Base-by-base conservation (phyloP, 441 rosid species). In the Pelargonium fulgidum region DNA sequence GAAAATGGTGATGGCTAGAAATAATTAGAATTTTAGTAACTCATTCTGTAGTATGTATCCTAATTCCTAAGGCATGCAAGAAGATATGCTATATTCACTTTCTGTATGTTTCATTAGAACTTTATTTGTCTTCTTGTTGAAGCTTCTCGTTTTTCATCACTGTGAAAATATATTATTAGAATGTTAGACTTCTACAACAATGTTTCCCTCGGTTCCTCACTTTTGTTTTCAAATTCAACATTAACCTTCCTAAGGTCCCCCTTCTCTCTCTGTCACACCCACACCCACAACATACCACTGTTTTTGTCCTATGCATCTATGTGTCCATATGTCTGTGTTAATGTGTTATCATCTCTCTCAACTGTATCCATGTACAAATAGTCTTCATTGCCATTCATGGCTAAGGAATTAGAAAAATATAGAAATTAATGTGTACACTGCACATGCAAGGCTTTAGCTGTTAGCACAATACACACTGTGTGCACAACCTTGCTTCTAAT, bases 401-500 rank as follows among this genome's bases (percentile, higher is more conserved):
- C 13, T 22, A 39, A 61, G 64, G 26, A 61, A 17, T 6, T 61
- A 22, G 36, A 61, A 13, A 58, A 61, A 22, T n/a, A 24, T 61
- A 61, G 16, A 61, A 61, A 33, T 22, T 61, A 22, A 9, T 61
- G 24, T 52, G 22, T 52, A 3, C 17, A 52, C 59, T 52, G 19
- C 17, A 7, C 41, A 52, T 13, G 62, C 22, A 56, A 56, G 7
- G 22, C 26, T 7, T 56, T 16, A 13, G 14, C 24, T 56, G 62
- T 56, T 56, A 56, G 62, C 24, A 16, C 20, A 26, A 67, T 66
- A 24, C 29, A 9, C 69, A 36, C 8, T 20, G 64, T 12, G 3
- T 7, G 64, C 71, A 62, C 62, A 56, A 19, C 59, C 62, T 67
- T 72, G 44, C 47, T 64, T 64, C 19, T 16, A 52, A 50, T 45